phyloP scores from a whole-genome alignment of 441 rosid genomes.

The Dalechampia spathulata region DNA sequence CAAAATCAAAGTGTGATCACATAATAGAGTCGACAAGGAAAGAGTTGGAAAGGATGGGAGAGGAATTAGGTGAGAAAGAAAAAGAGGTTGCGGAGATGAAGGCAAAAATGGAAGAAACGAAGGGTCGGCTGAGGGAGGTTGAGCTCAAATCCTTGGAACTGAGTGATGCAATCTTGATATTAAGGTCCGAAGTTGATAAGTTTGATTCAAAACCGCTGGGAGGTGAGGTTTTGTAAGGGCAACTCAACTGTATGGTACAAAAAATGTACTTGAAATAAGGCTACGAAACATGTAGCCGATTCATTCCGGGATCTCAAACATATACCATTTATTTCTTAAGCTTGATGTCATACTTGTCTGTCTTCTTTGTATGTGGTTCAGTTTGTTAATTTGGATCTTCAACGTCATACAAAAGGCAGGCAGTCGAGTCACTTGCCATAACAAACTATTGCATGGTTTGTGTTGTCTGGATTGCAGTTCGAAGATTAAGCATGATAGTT shows the following conservation, averaged over 20 bases:
- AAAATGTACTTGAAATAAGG: no score
- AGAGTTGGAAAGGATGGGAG: constrained; percentile 38
- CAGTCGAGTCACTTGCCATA: no score
- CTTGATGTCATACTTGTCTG: no score
- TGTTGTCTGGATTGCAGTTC: no score
- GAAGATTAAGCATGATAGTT: no score
- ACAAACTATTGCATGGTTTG: no score
- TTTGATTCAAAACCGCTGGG: constrained; percentile 23
- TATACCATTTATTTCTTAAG: no score
- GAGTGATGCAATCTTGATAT: constrained; percentile 16
- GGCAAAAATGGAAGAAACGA: constrained; percentile 22
- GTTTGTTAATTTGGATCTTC: no score
- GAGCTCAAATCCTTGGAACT: constrained; percentile 29
- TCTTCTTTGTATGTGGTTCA: no score
- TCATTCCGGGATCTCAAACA: neutral
- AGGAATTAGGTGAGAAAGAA: constrained; percentile 36
- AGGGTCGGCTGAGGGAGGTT: constrained; percentile 16
- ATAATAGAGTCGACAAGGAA: constrained; percentile 30
- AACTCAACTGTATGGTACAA: no score
- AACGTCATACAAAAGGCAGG: no score
- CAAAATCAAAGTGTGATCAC: constrained; percentile 28
- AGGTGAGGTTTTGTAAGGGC: constrained; percentile 20
- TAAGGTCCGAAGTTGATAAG: constrained; percentile 11
- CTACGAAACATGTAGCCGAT: neutral
- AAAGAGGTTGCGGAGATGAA: constrained; percentile 24